Evolutionary conservation across 2,329 filamentous ascomycete genomes (phyloP).

Genomic region (Rhynchosporium graminicola): DNA sequence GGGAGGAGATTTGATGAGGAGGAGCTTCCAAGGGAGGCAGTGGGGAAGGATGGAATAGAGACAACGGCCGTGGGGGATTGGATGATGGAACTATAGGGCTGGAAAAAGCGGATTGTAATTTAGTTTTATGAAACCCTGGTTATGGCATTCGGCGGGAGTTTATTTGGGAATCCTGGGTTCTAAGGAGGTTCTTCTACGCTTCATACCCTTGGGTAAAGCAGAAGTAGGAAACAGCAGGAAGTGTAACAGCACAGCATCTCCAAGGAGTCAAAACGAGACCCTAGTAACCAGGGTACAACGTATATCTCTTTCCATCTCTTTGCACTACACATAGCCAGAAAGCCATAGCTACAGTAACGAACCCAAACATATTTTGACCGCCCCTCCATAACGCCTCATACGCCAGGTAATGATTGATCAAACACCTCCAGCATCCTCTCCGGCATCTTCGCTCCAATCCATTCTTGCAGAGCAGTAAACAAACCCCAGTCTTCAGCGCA

Average conservation of each 20-base stretch:
- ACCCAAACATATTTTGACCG: not conserved
- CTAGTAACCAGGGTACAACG: not conserved
- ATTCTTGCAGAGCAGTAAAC: not conserved
- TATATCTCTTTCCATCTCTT: not conserved
- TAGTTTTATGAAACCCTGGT: not conserved
- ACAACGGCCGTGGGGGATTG: not conserved
- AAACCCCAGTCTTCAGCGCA: not conserved
- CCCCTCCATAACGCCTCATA: conserved; percentile 5
- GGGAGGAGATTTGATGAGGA: conserved; percentile 32
- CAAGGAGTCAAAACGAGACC: not conserved
- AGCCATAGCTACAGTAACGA: not conserved
- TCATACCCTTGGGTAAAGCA: not conserved
- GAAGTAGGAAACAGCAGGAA: not conserved
- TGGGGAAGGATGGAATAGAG: not conserved
- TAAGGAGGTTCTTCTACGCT: not conserved
- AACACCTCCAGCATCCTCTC: not conserved
- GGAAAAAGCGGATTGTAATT: not conserved
- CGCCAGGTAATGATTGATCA: conserved; percentile 4
- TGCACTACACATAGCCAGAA: conserved; percentile 5
- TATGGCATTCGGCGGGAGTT: not conserved
- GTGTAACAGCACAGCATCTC: not conserved
- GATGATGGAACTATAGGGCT: conserved; percentile 8
- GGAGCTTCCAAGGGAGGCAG: not conserved
- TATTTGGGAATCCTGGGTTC: not conserved
- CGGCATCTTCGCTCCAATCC: no score